Percentiles rank a stretch among this genome's conserved stretches.
Conservation (phyloP, 495 filamentous ascomycete species). For the Cudoniella acicularis region DNA sequence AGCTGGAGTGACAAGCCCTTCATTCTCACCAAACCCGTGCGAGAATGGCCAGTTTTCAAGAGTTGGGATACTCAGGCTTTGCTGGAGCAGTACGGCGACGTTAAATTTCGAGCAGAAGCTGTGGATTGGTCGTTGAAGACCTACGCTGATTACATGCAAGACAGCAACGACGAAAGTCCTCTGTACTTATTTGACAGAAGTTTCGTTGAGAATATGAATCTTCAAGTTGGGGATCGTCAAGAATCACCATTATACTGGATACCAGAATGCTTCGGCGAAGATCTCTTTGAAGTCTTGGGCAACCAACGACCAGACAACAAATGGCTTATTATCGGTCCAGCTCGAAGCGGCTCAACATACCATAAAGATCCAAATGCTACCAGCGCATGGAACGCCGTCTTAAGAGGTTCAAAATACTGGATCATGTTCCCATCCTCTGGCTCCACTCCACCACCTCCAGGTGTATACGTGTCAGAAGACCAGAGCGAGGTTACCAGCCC, state of each 20-base stretch:
- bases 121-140: slow-evolving; percentile 84
- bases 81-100: slow-evolving; percentile 56
- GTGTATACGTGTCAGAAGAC: slow-evolving; percentile 88
- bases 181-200: slow-evolving; percentile 87
- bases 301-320: slow-evolving; percentile 78
- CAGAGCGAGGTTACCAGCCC: slow-evolving; percentile 93
- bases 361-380: slow-evolving; percentile 74
- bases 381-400: slow-evolving; percentile 94
- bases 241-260: slow-evolving; percentile 67
- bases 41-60: slow-evolving; percentile 73
- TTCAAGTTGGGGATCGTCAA: slow-evolving; percentile 52
- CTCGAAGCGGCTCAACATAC: slow-evolving; percentile 88
- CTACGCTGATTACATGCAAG: slow-evolving; percentile 80
- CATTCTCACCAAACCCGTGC: slow-evolving; percentile 81
- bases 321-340: slow-evolving; percentile 92
- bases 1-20: slow-evolving; percentile 82
- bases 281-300: slow-evolving; percentile 81
- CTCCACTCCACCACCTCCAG: slow-evolving; percentile 63
- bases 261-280: slow-evolving; percentile 84
- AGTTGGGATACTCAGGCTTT: slow-evolving; percentile 70
- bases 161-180: slow-evolving; percentile 82
- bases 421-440: slow-evolving; percentile 82
- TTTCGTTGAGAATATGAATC: slow-evolving; percentile 84
- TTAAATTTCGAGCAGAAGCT: slow-evolving; percentile 82
- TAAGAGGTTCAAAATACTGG: slow-evolving; percentile 95